Base-by-base conservation (phyloP, 768 basidiomycete genomes). In the Russula foetens region DNA sequence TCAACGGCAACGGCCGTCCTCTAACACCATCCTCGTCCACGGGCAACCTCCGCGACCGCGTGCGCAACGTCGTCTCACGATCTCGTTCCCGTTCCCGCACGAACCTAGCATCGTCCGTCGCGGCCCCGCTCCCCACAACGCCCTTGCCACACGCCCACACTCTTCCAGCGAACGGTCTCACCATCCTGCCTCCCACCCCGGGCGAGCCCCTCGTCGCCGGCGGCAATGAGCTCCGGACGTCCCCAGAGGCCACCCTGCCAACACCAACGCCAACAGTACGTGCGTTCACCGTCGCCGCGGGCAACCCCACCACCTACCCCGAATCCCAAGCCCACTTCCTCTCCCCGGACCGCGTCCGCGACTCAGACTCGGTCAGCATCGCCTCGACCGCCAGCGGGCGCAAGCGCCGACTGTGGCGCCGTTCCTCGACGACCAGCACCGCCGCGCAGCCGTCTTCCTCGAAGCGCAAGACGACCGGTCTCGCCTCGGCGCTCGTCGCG, bases 401-500 rank as follows among this genome's bases (percentile, higher is more conserved):
- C 35, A 66, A 66, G 51, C 33, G 47, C 3, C 54, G 52, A 7
- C 28, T 62, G 53, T 65, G 60, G 53, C 66, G 28, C 21, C 62
- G 56, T 19, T 51, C 43, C 41, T 49, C n/a, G n/a, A n/a, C 23
- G 3, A 39, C 49, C n/a, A 64, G 21, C 49, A 26, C n/a, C n/a
- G n/a, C 26, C 1, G 19, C 43, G 8, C 50, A 56, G 33, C 45
- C n/a, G 29, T 81, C n/a, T n/a, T n/a, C n/a, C n/a, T n/a, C n/a
- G n/a, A n/a, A n/a, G n/a, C n/a, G n/a, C n/a, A n/a, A n/a, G n/a
- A n/a, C n/a, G n/a, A n/a, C n/a, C 0, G 81, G 83, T 23, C 76
- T 87, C 19, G 86, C 86, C 4, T 77, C 79, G 56, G 85, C 85
- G 1, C 77, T 87, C 50, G 84, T 85, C 1, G 82, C 84, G 2